Conservation (phyloP, 164 flowering plant species). For the Nymphaea thermarum region DNA sequence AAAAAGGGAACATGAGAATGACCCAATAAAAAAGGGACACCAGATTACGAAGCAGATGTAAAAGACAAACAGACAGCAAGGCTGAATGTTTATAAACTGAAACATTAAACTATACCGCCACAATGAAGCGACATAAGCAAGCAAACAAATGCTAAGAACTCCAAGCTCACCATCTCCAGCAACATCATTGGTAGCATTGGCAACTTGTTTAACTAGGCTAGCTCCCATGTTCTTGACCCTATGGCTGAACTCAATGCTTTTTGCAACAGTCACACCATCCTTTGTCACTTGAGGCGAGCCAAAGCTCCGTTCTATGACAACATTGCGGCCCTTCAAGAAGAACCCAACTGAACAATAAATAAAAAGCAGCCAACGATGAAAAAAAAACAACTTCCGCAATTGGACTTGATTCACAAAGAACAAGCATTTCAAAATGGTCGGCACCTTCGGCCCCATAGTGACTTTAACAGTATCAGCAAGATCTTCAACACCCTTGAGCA, state of each 20-base stretch:
- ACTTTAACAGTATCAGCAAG: slow-evolving; percentile 95
- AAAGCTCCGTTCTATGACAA: slow-evolving; percentile 80
- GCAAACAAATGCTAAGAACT: not conserved
- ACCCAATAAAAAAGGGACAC: too few relatives aligned
- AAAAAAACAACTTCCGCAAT: too few relatives aligned
- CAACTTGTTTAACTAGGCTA: slow-evolving; percentile 95
- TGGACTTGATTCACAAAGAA: too few relatives aligned
- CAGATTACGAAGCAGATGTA: too few relatives aligned
- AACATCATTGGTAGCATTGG: slow-evolving; percentile 92
- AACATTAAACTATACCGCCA: too few relatives aligned
- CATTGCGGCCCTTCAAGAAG: slow-evolving; percentile 66
- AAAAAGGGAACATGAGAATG: too few relatives aligned
- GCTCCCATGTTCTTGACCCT: slow-evolving; percentile 87
- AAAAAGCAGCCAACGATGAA: too few relatives aligned
- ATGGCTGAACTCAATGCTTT: slow-evolving; percentile 88
- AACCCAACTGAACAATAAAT: not conserved
- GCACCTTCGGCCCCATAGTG: slow-evolving; percentile 98
- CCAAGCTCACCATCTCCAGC: slow-evolving; percentile 83
- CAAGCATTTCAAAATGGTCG: not conserved
- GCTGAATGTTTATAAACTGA: too few relatives aligned
- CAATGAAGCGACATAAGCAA: not conserved
- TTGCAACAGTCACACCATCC: slow-evolving; percentile 98
- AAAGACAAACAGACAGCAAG: too few relatives aligned
- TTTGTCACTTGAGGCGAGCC: slow-evolving; percentile 97
- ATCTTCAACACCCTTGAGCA: slow-evolving; percentile 94